Evolutionary conservation across 1,284 basidiomycete species (phyloP).

Genomic region (Kwoniella shivajii): DNA sequence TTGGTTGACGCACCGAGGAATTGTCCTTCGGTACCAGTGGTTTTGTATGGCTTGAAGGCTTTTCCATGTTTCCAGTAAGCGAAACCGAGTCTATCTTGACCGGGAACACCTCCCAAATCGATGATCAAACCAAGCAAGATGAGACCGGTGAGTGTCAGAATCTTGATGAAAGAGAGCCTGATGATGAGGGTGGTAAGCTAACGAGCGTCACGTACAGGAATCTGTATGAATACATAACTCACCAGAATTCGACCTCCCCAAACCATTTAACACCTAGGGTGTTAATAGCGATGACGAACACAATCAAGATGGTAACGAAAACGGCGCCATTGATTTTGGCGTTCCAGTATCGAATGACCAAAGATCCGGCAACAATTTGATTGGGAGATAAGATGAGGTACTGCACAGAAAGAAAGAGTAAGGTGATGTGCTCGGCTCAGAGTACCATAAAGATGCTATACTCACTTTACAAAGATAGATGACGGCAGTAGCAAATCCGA

Average conservation of each 20-base stretch:
- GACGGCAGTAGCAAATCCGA: slow-evolving; percentile 38
- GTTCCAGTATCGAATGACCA: slow-evolving; percentile 52
- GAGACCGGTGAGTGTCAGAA: slow-evolving; percentile 62
- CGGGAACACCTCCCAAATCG: slow-evolving; percentile 69
- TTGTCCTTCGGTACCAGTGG: slow-evolving; percentile 25
- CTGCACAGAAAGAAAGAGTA: slow-evolving; percentile 20
- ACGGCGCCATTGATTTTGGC: slow-evolving; percentile 39
- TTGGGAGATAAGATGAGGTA: slow-evolving; percentile 55
- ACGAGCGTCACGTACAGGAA: not conserved
- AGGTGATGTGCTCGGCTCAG: slow-evolving; percentile 33
- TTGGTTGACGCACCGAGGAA: slow-evolving; percentile 30
- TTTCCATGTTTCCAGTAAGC: slow-evolving; percentile 60
- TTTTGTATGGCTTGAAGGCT: slow-evolving; percentile 45
- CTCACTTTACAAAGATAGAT: slow-evolving; percentile 39
- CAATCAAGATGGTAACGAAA: slow-evolving; percentile 53
- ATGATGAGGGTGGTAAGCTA: slow-evolving; percentile 27
- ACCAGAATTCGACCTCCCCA: slow-evolving; percentile 66
- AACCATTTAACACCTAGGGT: slow-evolving; percentile 57
- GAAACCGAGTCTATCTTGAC: slow-evolving; percentile 64
- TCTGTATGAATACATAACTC: no score
- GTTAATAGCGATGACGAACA: slow-evolving; percentile 50
- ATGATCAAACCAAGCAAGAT: slow-evolving; percentile 62
- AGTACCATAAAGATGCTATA: not conserved
- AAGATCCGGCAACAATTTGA: slow-evolving; percentile 53
- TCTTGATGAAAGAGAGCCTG: slow-evolving; percentile 60